A percentile compares a stretch with the other conserved stretches of the same genome.
phyloP scores from a whole-genome alignment of 208 protist genomes.

The Leishmania major region DNA sequence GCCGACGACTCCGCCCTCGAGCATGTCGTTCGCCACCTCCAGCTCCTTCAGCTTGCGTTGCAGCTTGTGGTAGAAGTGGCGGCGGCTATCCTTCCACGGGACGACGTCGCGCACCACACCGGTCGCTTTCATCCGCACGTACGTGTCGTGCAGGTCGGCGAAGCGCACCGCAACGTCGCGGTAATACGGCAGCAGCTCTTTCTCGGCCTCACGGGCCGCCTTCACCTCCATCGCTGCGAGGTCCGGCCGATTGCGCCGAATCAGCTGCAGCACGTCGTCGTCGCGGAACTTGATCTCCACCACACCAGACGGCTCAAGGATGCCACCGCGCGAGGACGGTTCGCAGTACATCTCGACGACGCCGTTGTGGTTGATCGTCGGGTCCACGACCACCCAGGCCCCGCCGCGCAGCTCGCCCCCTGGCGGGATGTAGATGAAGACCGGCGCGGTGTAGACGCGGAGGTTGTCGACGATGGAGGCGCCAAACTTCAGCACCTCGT shows the following conservation, averaged over 20 bases:
- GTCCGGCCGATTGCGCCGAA: conserved; percentile 86
- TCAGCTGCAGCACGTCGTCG: conserved; percentile 88
- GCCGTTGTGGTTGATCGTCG: conserved; percentile 95
- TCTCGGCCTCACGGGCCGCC: conserved; percentile 49
- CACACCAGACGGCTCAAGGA: conserved; percentile 96
- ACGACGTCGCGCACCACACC: conserved; percentile 91
- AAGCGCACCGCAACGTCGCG: conserved; percentile 95
- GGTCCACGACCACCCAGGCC: conserved; percentile 98
- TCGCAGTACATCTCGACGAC: conserved; percentile 99
- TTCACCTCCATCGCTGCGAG: conserved; percentile 47
- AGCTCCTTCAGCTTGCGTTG: conserved; percentile 89
- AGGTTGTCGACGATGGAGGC: conserved; percentile 98
- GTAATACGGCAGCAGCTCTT: conserved; percentile 89
- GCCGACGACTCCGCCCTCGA: conserved; percentile 34
- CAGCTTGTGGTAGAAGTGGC: conserved; percentile 94
- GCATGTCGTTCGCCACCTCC: conserved; percentile 58
- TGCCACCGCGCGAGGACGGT: conserved; percentile 88
- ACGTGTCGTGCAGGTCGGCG: conserved; percentile 97
- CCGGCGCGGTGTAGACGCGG: conserved; percentile 93
- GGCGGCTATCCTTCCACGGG: conserved; percentile 90
- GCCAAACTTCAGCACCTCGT: conserved; percentile 99
- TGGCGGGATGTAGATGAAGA: conserved; percentile 98
- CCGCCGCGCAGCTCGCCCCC: conserved; percentile 97
- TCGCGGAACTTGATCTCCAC: conserved; percentile 97
- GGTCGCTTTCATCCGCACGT: conserved; percentile 96